Conservation (phyloP, 106 monocot genomes). For the Ottelia alismoides region DNA sequence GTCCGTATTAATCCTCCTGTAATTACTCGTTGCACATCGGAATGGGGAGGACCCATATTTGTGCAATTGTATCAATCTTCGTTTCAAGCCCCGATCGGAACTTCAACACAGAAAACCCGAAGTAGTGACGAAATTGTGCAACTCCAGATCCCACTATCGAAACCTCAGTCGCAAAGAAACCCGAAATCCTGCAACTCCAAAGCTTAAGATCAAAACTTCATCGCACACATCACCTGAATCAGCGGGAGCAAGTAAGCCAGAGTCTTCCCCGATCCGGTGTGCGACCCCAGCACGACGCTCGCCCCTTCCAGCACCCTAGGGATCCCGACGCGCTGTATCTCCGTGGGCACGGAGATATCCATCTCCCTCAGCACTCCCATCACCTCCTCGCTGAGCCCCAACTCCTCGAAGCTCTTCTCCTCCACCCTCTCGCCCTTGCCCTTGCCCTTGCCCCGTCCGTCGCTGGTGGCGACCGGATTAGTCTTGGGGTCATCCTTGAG, state of each 20-base stretch:
- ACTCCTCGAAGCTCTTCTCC: conserved; percentile 38
- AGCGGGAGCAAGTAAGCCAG: conserved; percentile 84
- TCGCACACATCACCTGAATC: conserved; percentile 97
- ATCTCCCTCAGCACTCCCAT: conserved; percentile 54
- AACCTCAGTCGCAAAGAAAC: too few species aligned
- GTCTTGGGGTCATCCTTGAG: conserved; percentile 39
- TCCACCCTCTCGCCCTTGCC: conserved; percentile 4
- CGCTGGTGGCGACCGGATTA: neutral
- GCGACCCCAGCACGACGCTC: conserved; percentile 83
- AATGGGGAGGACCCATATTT: too few species aligned
- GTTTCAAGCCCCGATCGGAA: too few species aligned
- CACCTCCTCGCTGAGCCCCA: conserved; percentile 69
- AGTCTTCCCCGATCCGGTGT: conserved; percentile 95
- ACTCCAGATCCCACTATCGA: too few species aligned
- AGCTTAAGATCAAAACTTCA: too few species aligned
- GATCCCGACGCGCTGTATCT: conserved; percentile 78
- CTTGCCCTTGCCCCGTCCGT: conserved; percentile 6
- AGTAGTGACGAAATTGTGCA: too few species aligned
- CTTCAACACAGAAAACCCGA: too few species aligned
- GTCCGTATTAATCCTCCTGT: too few species aligned
- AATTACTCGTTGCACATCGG: too few species aligned
- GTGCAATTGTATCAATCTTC: too few species aligned
- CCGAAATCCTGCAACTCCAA: too few species aligned
- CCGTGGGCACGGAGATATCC: conserved; percentile 76
- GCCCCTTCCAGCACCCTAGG: conserved; percentile 62